phyloP scores from a whole-genome alignment of 1,284 basidiomycete genomes.

The Leccinum solheimii region DNA sequence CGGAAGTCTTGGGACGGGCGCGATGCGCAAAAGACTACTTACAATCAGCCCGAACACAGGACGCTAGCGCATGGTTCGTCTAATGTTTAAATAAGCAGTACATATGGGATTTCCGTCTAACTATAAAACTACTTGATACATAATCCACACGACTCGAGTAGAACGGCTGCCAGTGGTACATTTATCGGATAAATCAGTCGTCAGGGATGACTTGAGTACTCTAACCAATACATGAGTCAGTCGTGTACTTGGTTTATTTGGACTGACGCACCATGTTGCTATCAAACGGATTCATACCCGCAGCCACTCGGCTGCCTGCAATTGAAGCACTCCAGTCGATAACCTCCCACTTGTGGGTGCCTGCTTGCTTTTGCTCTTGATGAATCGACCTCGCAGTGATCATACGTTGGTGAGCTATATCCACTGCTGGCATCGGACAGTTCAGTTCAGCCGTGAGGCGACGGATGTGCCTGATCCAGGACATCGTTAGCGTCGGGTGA shows the following conservation, averaged over 20 bases:
- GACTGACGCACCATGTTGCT: conserved; percentile 33
- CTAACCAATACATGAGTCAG: conserved; percentile 5
- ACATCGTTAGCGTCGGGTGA: conserved; percentile 6
- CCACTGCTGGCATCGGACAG: conserved; percentile 79
- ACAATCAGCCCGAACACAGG: too few relatives aligned
- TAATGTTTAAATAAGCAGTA: not conserved
- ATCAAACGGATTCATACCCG: conserved; percentile 66
- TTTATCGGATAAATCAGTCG: conserved; percentile 6
- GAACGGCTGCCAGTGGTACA: not conserved
- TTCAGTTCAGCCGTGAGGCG: conserved; percentile 62
- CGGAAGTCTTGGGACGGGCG: not conserved
- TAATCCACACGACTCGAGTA: not conserved
- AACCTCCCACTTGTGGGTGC: conserved; percentile 47
- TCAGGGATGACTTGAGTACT: conserved; percentile 23
- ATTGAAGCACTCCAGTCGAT: conserved; percentile 76
- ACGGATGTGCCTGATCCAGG: conserved; percentile 55
- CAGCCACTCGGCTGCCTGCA: conserved; percentile 66
- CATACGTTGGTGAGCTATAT: conserved; percentile 76
- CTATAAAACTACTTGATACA: not conserved
- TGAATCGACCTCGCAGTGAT: conserved; percentile 76
- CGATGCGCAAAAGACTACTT: not conserved
- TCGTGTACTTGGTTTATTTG: not conserved
- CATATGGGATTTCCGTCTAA: not conserved
- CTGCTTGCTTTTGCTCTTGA: conserved; percentile 45
- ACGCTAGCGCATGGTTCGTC: not conserved